Evolutionary conservation across 306 rosid species (phyloP).

Genomic region (Heteromeles arbutifolia): DNA sequence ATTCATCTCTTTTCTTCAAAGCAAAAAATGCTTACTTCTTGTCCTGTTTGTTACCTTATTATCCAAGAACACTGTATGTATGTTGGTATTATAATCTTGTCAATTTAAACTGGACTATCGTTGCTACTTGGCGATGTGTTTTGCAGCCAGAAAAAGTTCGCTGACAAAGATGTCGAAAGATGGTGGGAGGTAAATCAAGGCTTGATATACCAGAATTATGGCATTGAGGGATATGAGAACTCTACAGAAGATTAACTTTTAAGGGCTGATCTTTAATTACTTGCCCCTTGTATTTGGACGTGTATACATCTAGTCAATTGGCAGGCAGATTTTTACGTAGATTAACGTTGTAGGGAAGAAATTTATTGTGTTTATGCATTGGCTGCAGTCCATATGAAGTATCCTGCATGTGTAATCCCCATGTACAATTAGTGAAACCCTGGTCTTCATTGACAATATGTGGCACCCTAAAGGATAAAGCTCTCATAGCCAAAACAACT

Average conservation of each 20-base stretch:
- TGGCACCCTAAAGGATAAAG: too few relatives aligned
- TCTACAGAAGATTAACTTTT: slow-evolving; percentile 22
- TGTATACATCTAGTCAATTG: not conserved
- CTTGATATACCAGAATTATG: slow-evolving; percentile 50
- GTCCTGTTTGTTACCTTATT: not conserved
- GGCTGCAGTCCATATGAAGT: not conserved
- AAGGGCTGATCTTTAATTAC: slow-evolving; percentile 23
- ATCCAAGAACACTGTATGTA: not conserved
- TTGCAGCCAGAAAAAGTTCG: slow-evolving; percentile 64
- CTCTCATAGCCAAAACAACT: too few relatives aligned
- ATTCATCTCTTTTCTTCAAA: not conserved
- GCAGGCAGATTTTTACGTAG: not conserved
- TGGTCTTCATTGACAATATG: too few relatives aligned
- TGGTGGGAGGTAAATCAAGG: slow-evolving; percentile 91
- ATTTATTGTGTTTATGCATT: not conserved
- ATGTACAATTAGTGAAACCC: too few relatives aligned
- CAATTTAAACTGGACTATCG: not conserved
- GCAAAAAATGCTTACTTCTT: not conserved
- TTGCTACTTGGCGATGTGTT: slow-evolving; percentile 2
- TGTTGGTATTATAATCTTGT: not conserved
- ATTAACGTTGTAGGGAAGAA: not conserved
- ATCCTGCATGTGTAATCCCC: too few relatives aligned
- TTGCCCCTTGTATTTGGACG: slow-evolving; percentile 24
- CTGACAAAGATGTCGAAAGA: slow-evolving; percentile 58
- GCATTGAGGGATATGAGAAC: slow-evolving; percentile 52